Evolutionary conservation across 2,329 filamentous ascomycete genomes (phyloP).

Genomic region (Apiospora koreana): DNA sequence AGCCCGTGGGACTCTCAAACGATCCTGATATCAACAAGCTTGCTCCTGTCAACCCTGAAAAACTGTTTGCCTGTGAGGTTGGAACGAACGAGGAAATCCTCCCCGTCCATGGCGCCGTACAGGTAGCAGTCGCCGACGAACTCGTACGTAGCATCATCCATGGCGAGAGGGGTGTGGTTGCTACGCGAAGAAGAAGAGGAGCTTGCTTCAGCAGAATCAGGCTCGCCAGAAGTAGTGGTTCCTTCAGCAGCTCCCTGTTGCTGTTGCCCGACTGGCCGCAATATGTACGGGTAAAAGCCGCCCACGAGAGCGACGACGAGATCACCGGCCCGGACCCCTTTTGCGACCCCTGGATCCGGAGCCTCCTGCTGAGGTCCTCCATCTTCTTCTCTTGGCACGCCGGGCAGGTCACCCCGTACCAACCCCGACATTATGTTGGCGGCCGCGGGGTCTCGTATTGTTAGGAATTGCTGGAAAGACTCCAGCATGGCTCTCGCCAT

Average conservation of each 20-base stretch:
- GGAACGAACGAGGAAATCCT: constrained; percentile 18
- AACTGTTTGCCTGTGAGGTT: background rate
- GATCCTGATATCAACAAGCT: background rate
- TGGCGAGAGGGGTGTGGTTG: background rate
- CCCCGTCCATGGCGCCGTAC: constrained; percentile 25
- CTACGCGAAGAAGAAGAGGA: no score
- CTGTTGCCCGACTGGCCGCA: constrained; percentile 19
- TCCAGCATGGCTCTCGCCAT: constrained; percentile 17
- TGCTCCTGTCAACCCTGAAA: background rate
- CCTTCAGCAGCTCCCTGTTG: background rate
- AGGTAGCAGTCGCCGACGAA: constrained; percentile 27
- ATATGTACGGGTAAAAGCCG: constrained; percentile 24
- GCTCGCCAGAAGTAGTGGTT: background rate
- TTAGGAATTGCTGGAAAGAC: constrained; percentile 20
- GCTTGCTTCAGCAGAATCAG: background rate
- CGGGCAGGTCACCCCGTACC: constrained; percentile 18
- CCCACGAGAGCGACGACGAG: constrained; percentile 24
- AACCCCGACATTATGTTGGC: constrained; percentile 14
- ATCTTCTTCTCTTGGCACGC: background rate
- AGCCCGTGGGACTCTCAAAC: background rate
- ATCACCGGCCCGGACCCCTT: constrained; percentile 22
- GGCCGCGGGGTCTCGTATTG: constrained; percentile 13
- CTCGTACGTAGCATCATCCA: constrained; percentile 20
- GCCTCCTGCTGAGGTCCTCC: background rate
- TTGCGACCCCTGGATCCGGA: background rate